Conservation (phyloP, 177 flowering plant genomes). For the Vitis hybrid region DNA sequence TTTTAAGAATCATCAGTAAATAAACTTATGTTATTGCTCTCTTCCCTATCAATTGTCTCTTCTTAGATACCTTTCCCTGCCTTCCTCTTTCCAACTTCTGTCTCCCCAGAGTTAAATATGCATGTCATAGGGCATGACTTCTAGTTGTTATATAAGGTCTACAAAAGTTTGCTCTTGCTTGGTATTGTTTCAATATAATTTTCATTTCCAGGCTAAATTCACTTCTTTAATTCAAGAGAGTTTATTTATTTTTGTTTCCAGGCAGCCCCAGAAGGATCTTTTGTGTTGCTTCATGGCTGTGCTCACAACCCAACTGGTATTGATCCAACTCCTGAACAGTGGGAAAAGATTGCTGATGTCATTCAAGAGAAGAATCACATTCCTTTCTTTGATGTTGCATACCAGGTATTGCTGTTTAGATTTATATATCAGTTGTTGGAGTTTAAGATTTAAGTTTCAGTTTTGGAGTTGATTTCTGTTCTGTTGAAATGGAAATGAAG, state of each 20-base stretch:
- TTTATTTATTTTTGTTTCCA: slow-evolving; percentile 22
- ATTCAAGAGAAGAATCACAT: slow-evolving; percentile 94
- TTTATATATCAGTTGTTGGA: background rate
- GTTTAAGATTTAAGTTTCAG: background rate
- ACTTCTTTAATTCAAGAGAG: background rate
- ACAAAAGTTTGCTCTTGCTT: too few relatives aligned
- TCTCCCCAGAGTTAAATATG: too few relatives aligned
- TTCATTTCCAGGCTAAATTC: background rate
- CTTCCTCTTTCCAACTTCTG: too few relatives aligned
- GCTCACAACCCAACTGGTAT: slow-evolving; percentile 99
- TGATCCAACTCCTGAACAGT: slow-evolving; percentile 91
- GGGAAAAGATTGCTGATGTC: slow-evolving; percentile 92
- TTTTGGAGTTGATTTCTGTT: background rate
- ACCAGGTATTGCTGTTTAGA: slow-evolving; percentile 60
- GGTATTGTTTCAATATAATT: background rate
- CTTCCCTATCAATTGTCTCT: too few relatives aligned
- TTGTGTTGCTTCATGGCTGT: slow-evolving; percentile 92
- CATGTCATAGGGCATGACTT: too few relatives aligned
- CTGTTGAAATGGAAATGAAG: background rate
- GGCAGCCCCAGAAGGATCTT: slow-evolving; percentile 93
- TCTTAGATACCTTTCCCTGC: too few relatives aligned
- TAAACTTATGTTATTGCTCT: too few relatives aligned
- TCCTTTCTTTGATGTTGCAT: slow-evolving; percentile 99
- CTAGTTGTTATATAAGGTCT: too few relatives aligned
- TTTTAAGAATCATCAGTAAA: too few relatives aligned